Evolutionary conservation across 495 filamentous ascomycete genomes (phyloP).

Genomic region (Chaetomium cochliodes): DNA sequence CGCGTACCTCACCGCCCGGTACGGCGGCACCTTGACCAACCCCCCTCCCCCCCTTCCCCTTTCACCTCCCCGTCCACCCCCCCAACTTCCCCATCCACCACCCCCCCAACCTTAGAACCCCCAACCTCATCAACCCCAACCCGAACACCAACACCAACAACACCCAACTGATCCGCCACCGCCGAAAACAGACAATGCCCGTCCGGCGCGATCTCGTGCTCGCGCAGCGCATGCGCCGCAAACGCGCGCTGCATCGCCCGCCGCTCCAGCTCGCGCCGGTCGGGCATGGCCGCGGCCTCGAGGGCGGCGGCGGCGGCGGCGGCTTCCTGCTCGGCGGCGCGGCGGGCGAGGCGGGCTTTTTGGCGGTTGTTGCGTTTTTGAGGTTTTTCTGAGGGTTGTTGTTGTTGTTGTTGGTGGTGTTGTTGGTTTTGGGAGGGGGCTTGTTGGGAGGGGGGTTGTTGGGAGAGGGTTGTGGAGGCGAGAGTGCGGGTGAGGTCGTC

Average conservation of each 20-base stretch:
- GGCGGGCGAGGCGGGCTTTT: conserved; percentile 84
- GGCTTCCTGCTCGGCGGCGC: conserved; percentile 79
- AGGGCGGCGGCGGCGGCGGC: conserved; percentile 63
- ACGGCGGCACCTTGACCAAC: conserved; percentile 30
- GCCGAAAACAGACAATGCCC: conserved; percentile 97
- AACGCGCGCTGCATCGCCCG: conserved; percentile 66
- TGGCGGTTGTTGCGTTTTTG: conserved; percentile 89
- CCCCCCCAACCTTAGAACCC: background rate
- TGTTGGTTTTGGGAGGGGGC: conserved; percentile 20
- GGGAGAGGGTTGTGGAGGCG: conserved; percentile 25
- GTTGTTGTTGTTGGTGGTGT: conserved; percentile 28
- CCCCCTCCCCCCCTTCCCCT: background rate
- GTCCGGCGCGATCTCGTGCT: conserved; percentile 81
- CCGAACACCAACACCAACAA: conserved; percentile 39
- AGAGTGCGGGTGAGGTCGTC: conserved; percentile 24
- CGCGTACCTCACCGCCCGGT: conserved; percentile 52
- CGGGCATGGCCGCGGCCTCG: conserved; percentile 71
- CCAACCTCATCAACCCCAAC: background rate
- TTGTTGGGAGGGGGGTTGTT: conserved; percentile 17
- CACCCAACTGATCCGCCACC: conserved; percentile 74
- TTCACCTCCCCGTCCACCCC: conserved; percentile 24
- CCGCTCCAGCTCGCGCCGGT: conserved; percentile 71
- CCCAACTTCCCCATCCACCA: conserved; percentile 13
- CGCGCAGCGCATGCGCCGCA: conserved; percentile 58
- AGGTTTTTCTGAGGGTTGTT: too few species aligned